Evolutionary conservation across 75 land plant genomes (phyloP).

Genomic region (Picea sitchensis): DNA sequence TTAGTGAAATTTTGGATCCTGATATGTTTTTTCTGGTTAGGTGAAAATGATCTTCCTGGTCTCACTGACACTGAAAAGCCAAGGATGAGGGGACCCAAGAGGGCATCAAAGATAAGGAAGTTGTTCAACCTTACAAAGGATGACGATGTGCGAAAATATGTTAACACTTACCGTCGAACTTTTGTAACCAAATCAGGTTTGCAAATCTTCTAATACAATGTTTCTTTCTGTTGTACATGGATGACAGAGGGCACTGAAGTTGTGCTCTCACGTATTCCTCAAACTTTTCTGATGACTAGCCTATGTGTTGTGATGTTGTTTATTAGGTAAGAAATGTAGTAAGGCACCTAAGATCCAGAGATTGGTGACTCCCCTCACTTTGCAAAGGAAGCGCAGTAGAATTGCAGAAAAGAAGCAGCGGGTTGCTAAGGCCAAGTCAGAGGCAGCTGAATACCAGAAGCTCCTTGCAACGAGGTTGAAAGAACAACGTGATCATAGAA

Average conservation of each 20-base stretch:
- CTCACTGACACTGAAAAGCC: conserved; percentile 84
- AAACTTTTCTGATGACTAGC: too few species aligned
- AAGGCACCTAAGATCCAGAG: conserved; percentile 96
- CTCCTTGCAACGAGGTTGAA: conserved; percentile 78
- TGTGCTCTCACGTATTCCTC: background rate
- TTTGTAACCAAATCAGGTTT: conserved; percentile 60
- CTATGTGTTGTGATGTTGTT: background rate
- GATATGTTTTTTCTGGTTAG: conserved; percentile 20
- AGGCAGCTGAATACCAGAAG: conserved; percentile 91
- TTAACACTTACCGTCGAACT: conserved; percentile 78
- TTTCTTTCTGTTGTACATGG: background rate
- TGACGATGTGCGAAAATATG: conserved; percentile 84
- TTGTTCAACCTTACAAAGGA: conserved; percentile 78
- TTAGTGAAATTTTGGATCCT: background rate
- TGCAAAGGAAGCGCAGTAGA: conserved; percentile 82
- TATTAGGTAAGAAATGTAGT: conserved; percentile 78
- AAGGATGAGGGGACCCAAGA: conserved; percentile 89
- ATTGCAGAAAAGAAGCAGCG: conserved; percentile 84
- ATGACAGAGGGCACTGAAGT: background rate
- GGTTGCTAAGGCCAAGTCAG: conserved; percentile 78
- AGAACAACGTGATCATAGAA: conserved; percentile 86
- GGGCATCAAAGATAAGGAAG: conserved; percentile 83
- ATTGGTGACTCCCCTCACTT: conserved; percentile 80
- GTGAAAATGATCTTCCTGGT: conserved; percentile 83
- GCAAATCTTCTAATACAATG: background rate